Base-by-base conservation (phyloP, 768 basidiomycete species). In the Lentinus brumalis region DNA sequence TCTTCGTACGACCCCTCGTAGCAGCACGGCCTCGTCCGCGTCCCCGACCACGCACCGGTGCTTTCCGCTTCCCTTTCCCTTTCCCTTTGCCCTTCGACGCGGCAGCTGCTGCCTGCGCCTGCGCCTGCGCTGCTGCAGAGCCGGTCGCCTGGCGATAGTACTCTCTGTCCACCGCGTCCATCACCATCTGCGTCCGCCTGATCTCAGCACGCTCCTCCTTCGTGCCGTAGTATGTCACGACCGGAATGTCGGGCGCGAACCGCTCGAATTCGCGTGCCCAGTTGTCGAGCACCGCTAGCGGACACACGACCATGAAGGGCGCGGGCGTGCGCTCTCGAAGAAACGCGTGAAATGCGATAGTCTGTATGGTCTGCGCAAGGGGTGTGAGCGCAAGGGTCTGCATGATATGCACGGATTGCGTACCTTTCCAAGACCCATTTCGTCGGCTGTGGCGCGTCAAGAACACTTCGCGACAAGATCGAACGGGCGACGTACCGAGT, bases 401-500 rank as follows among this genome's bases (percentile, higher is more conserved):
- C 57, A 12, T 31, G 42, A 69, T 35, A 1, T 5, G n/a, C 2
- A 9, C 12, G 38, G 30, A 16, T 26, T 57, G 65, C 73, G 38
- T 62, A 87, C 89, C 81, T 91, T 94, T 53, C 94, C 94, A 1
- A 96, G 77, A 18, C 94, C 95, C 95, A 97, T 97, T 72, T 97
- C 95, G 67, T 97, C 95, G 30, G 95, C 95, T 87, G 74, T 42
- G 21, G 21, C 21, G 21, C 21, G 30, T 75, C 66, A 15, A 70
- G 3, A 26, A 44, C 8, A 63, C 52, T 16, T 26, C 21, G 39
- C 4, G 5, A 9, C 12, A 51, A 47, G 12, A 55, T 9, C 32
- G 11, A 2, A 40, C 10, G 7, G 26, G 29, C 2, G 14, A 57
- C 82, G 39, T 60, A 89, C 88, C 89, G 42, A 92, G 66, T 60